Conservation (phyloP, 192 early-diverging fungal genomes). For the Physocladia obscura region DNA sequence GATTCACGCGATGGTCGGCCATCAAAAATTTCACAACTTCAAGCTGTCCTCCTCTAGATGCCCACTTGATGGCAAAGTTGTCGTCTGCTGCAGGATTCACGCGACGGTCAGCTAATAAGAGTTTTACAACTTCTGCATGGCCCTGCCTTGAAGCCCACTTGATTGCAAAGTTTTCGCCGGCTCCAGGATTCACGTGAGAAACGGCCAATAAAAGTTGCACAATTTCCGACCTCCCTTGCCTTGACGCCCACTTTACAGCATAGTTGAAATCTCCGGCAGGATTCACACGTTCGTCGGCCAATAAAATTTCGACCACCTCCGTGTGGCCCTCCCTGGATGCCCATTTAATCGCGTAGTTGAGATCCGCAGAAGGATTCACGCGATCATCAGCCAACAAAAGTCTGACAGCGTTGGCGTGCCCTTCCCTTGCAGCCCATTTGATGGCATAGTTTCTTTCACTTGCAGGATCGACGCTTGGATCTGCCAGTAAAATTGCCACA, state of each 20-base stretch:
- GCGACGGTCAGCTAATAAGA: too few species aligned
- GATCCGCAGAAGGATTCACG: background rate
- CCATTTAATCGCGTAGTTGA: background rate
- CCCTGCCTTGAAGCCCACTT: too few species aligned
- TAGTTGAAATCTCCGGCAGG: slow-evolving; percentile 1
- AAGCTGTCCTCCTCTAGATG: background rate
- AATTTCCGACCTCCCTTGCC: too few species aligned
- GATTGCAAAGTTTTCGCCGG: too few species aligned
- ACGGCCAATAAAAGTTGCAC: too few species aligned
- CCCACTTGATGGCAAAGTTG: too few species aligned
- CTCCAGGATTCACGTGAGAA: too few species aligned
- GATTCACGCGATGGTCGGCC: background rate
- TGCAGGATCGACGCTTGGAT: background rate
- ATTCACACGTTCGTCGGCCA: background rate
- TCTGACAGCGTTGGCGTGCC: background rate
- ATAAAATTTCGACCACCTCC: background rate
- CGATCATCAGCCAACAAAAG: background rate
- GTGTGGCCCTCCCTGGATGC: background rate
- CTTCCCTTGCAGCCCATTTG: background rate
- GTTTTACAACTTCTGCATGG: too few species aligned
- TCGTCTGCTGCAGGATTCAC: too few species aligned
- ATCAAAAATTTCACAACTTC: background rate
- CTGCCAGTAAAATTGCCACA: background rate
- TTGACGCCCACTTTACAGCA: too few species aligned
- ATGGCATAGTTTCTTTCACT: background rate